Evolutionary conservation across 108 stramenopile genomes (phyloP), one percentile per base, ranked within the genome.

Genomic region (Cyclotella choctawhatcheeana): DNA sequence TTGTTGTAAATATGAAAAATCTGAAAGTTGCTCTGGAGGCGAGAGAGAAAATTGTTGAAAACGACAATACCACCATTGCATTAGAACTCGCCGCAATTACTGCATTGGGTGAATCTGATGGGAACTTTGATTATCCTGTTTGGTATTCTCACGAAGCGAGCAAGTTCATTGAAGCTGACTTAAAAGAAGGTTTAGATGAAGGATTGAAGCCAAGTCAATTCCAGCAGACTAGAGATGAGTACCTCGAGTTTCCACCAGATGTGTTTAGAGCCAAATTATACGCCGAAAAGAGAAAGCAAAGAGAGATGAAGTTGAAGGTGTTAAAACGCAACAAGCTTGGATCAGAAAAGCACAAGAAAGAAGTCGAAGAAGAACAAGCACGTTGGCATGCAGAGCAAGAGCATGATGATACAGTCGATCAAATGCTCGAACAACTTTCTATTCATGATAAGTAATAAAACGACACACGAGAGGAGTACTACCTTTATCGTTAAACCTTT

Each of bases 261-360:
- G 43, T 44, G 4, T 64, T 64, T 25, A 21, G 40, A 24, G 45
- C 4, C 21, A 43, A 64, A 5, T 24, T 64, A 3, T 24, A 44
- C 16, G 44, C 44, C 44, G 62, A 64, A 45, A 64, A 64, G 17
- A 64, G 62, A 17, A 26, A 26, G 22, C 62, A 64, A 64, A 10
- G 44, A 25, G 62, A 40, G 25, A 44, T 18, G 18, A 20, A 43
- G 1, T 64, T 25, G 7, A 45, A 44, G 62, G 22, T 22, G 22
- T 22, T 44, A 5, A 64, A 64, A 27, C 43, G 62, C 43, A 43
- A 64, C 25, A 64, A 45, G 43, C 44, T 25, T 45, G 62, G 62
- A n/a, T 24, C 13, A 25, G 24, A 27, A 25, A 40, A 27, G 44
- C 62, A 44, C 26, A 22, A 45, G 25, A 44, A 21, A 2, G 22